A percentile compares a stretch with the other conserved stretches of the same genome.
These are phyloP conservation scores for Fusarium solani-melongenae DNA, from an alignment of 2,329 filamentous ascomycete species.

Conservation along the genomic window DNA sequence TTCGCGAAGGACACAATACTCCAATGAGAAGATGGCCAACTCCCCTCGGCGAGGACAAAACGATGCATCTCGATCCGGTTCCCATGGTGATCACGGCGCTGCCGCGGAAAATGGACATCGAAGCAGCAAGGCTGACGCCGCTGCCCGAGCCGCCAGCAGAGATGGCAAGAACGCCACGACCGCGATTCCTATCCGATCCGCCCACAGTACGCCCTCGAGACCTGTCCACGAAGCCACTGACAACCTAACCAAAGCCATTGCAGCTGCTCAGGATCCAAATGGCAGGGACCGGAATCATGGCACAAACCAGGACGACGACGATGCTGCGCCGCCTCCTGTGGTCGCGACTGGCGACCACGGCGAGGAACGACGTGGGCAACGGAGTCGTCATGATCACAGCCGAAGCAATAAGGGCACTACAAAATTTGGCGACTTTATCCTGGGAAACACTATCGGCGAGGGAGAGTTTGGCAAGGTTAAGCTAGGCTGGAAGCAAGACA, in stretches of 20 bases:
- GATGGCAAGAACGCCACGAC: conserved; percentile 53
- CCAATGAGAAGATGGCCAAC: conserved; percentile 57
- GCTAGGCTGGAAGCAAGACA: conserved; percentile 97
- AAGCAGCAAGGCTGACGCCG: conserved; percentile 51
- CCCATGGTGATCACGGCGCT: conserved; percentile 47
- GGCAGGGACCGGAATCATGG: conserved; percentile 44
- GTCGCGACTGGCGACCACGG: conserved; percentile 56
- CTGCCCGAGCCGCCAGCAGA: conserved; percentile 53
- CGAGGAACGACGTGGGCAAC: conserved; percentile 60
- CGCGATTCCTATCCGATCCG: conserved; percentile 58
- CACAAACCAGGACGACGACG: conserved; percentile 45
- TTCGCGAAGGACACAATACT: conserved; percentile 57
- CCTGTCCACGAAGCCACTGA: conserved; percentile 82
- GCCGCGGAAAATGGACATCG: conserved; percentile 45
- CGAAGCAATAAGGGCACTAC: conserved; percentile 72
- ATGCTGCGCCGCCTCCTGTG: conserved; percentile 58
- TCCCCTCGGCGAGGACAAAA: conserved; percentile 55
- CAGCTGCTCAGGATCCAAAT: conserved; percentile 47
- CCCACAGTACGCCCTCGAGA: conserved; percentile 58
- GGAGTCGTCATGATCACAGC: conserved; percentile 70
- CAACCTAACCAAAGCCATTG: conserved; percentile 78
- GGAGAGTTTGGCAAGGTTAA: conserved; percentile 99
- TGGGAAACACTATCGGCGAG: conserved; percentile 95
- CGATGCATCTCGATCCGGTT: conserved; percentile 51
- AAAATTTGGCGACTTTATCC: conserved; percentile 94